These are phyloP conservation scores for Emmonsia crescens DNA, from an alignment of 2,329 filamentous ascomycete species.

Conservation along the genomic window DNA sequence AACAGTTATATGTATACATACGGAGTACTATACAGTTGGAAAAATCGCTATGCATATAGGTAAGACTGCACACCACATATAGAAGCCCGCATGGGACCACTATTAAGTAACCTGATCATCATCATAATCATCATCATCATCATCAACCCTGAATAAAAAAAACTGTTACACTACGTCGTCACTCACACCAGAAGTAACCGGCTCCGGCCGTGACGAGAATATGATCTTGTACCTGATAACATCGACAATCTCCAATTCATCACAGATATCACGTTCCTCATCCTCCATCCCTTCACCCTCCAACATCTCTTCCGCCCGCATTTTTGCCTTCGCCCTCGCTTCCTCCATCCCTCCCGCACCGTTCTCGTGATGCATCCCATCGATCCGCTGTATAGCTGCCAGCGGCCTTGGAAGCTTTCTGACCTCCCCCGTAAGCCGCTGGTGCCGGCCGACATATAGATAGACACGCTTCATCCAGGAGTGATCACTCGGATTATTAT, in stretches of 20 bases:
- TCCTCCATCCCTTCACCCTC: constrained; percentile 13
- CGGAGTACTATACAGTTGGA: not conserved
- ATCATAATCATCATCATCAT: not conserved
- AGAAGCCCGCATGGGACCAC: not conserved
- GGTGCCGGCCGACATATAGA: constrained; percentile 78
- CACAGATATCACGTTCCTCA: not conserved
- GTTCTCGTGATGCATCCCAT: constrained; percentile 10
- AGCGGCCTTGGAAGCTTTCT: constrained; percentile 73
- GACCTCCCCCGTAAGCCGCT: constrained; percentile 79
- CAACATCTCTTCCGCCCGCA: constrained; percentile 19
- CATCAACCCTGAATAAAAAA: not conserved
- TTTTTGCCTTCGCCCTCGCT: constrained; percentile 12
- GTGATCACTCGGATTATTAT: constrained; percentile 33
- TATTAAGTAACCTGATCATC: not conserved
- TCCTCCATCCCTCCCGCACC: not conserved
- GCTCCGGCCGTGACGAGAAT: constrained; percentile 76
- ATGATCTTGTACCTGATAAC: constrained; percentile 78
- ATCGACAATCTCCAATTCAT: constrained; percentile 70
- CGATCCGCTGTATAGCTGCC: constrained; percentile 59
- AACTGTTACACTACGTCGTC: not conserved
- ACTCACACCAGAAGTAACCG: constrained; percentile 40
- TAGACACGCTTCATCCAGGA: constrained; percentile 87
- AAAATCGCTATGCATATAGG: not conserved
- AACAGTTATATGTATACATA: not conserved
- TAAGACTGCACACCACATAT: not conserved